Evolutionary conservation across 352 stramenopile species (phyloP), one percentile per base, ranked within the genome.

Genomic region (Phytophthora pisi): DNA sequence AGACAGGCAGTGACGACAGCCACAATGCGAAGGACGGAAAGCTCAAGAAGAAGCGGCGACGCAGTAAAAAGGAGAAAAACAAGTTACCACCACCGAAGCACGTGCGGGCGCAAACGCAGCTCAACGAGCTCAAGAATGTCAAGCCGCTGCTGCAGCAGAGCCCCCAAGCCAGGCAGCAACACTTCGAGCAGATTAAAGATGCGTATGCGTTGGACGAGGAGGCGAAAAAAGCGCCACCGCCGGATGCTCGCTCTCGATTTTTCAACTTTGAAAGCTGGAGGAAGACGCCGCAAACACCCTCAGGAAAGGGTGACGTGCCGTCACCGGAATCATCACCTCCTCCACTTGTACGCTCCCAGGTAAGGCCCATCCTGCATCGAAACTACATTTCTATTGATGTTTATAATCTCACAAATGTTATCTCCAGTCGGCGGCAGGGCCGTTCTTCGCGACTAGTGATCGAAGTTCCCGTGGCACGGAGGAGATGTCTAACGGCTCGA

Each of bases 111-210:
- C 54, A 74, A 9, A 61, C 69, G 5, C 51, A 64, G 23, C 59
- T 89, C 15, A 82, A 90, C 50, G 79, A 86, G 11, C 36, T 88
- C 0, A 78, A 75, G 49, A 72, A 76, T 36, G 51, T 74, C 2
- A 76, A 70, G 26, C 63, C 57, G 8, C 38, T 64, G 16, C 36
- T 67, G 30, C 49, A 60, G 18, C 63, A 71, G 38, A 62, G 42
- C 18, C 51, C 70, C 3, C 45, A 67, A 43, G 65, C 28, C 13
- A 72, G 60, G 38, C 55, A 65, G 43, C 73, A 82, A n/a, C 60
- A 85, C 26, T 86, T 84, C 67, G 77, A 86, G 31, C 61, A 84
- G 53, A 83, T 85, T 63, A 84, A 83, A 47, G 75, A 80, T 26
- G 77, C 77, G 4, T 86, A 85, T 24, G 56, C 75, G 1, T 53